phyloP scores from a whole-genome alignment of 805 yeast species.

The Pichia cabralensis region DNA sequence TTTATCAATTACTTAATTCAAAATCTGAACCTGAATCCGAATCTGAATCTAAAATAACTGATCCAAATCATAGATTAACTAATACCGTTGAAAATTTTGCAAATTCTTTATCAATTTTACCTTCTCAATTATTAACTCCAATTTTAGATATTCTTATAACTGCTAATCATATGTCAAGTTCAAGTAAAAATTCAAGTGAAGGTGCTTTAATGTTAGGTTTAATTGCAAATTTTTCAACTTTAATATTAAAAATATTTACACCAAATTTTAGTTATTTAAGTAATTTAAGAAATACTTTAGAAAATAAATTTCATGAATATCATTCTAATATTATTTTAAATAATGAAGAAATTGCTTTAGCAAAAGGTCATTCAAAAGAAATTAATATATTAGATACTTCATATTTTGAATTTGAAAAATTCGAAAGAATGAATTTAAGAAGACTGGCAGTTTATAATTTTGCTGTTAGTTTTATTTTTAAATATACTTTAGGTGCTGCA shows the following conservation, averaged over 20 bases:
- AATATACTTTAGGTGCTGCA: slow-evolving; percentile 93
- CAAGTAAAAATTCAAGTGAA: slow-evolving; percentile 65
- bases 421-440: slow-evolving; percentile 64
- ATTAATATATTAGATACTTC: slow-evolving; percentile 65
- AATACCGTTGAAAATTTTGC: slow-evolving; percentile 72
- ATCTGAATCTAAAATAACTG: slow-evolving; percentile 34
- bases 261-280: slow-evolving; percentile 86
- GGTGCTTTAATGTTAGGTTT: slow-evolving; percentile 71
- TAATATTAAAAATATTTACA: slow-evolving; percentile 61
- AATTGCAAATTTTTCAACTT: slow-evolving; percentile 72
- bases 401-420: slow-evolving; percentile 72
- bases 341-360: slow-evolving; percentile 79
- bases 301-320: slow-evolving; percentile 72
- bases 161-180: slow-evolving; percentile 61
- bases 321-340: slow-evolving; percentile 75
- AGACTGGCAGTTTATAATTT: slow-evolving; percentile 69
- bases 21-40: slow-evolving; percentile 8
- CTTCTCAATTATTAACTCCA: slow-evolving; percentile 80
- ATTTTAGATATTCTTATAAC: slow-evolving; percentile 68
- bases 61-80: slow-evolving; percentile 78
- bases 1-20: slow-evolving; percentile 57
- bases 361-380: slow-evolving; percentile 75
- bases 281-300: slow-evolving; percentile 64
- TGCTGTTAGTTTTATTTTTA: slow-evolving; percentile 80
- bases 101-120: slow-evolving; percentile 58